These are phyloP conservation scores for Pichia sp. DNA, from an alignment of 1,139 yeast genomes.

Conservation along the genomic window DNA sequence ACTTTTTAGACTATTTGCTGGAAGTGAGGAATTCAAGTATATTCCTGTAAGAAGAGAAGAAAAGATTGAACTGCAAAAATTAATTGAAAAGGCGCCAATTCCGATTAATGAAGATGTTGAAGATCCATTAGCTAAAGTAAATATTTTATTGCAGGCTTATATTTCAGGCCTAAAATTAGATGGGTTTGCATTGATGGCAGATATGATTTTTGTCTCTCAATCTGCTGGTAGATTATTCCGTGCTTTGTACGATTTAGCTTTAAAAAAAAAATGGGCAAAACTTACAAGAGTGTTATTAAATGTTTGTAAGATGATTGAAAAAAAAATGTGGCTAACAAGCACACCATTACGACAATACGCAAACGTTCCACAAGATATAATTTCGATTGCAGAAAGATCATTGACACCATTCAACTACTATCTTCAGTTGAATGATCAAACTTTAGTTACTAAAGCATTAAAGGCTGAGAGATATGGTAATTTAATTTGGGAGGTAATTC, in stretches of 20 bases:
- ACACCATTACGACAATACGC: constrained; percentile 84
- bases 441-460: constrained; percentile 77
- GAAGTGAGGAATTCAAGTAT: constrained; percentile 78
- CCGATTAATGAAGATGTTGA: constrained; percentile 71
- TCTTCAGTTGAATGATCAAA: constrained; percentile 53
- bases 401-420: constrained; percentile 80
- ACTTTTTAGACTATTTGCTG: constrained; percentile 65
- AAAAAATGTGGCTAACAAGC: constrained; percentile 75
- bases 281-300: constrained; percentile 54
- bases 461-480: constrained; percentile 65
- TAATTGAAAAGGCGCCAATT: constrained; percentile 73
- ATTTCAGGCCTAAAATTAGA: constrained; percentile 69
- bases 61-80: constrained; percentile 61
- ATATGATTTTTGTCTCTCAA: constrained; percentile 89
- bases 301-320: constrained; percentile 74
- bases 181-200: constrained; percentile 89
- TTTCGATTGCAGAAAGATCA: constrained; percentile 71
- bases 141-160: constrained; percentile 75
- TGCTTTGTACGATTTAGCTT: constrained; percentile 76
- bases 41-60: constrained; percentile 88
- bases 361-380: constrained; percentile 58
- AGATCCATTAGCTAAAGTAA: constrained; percentile 75
- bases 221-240: constrained; percentile 86
- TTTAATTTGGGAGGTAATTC: constrained; percentile 52
- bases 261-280: constrained; percentile 67